Conservation (phyloP, 805 yeast genomes). For the Wickerhamomyces ciferrii region DNA sequence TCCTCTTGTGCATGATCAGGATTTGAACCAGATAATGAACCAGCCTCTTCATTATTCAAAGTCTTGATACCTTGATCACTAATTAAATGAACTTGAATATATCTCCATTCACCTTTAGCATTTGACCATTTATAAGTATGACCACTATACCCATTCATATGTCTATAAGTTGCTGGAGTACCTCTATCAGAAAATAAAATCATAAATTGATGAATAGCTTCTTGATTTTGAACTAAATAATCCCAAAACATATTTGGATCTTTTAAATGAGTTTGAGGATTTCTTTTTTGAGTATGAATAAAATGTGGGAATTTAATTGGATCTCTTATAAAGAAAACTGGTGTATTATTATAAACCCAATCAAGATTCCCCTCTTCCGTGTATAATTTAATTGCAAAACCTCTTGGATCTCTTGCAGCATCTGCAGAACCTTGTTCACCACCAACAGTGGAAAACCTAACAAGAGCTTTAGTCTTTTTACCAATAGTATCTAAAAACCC, state of each 20-base stretch:
- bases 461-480: slow-evolving; percentile 66
- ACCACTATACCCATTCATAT: slow-evolving; percentile 82
- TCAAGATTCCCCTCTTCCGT: slow-evolving; percentile 84
- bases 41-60: slow-evolving; percentile 54
- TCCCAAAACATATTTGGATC: slow-evolving; percentile 82
- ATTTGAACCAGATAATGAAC: slow-evolving; percentile 61
- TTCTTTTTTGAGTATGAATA: slow-evolving; percentile 85
- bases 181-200: slow-evolving; percentile 76
- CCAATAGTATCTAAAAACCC: slow-evolving; percentile 71
- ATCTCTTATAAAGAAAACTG: slow-evolving; percentile 80
- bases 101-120: slow-evolving; percentile 68
- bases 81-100: slow-evolving; percentile 73
- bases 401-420: slow-evolving; percentile 85
- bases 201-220: slow-evolving; percentile 71
- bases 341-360: slow-evolving; percentile 83
- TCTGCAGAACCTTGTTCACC: slow-evolving; percentile 82
- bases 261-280: slow-evolving; percentile 74
- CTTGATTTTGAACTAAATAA: slow-evolving; percentile 64
- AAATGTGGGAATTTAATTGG: slow-evolving; percentile 84
- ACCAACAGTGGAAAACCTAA: slow-evolving; percentile 84
- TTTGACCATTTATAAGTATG: slow-evolving; percentile 81
- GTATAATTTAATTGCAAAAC: slow-evolving; percentile 73
- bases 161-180: slow-evolving; percentile 69
- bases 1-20: slow-evolving; percentile 84
- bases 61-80: slow-evolving; percentile 57